Evolutionary conservation across 768 basidiomycete genomes (phyloP).

Genomic region (Antrodiella citrinella): DNA sequence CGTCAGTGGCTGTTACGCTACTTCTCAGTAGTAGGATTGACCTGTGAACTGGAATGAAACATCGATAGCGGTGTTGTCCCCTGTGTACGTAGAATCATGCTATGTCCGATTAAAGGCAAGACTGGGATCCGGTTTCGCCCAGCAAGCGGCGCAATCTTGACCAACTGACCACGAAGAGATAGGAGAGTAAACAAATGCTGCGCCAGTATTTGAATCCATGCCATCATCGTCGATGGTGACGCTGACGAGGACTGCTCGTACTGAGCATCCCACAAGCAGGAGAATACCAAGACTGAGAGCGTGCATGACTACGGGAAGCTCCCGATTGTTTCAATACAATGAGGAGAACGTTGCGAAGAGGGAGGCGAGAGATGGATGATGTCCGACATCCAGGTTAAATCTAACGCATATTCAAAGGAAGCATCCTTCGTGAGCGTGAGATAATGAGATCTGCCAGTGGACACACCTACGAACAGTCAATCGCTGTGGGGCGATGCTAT

Average conservation of each 20-base stretch:
- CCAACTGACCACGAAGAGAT: slow-evolving; percentile 25
- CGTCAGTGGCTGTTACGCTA: neutral
- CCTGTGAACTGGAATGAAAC: neutral
- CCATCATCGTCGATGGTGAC: slow-evolving; percentile 35
- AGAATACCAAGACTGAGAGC: too few species aligned
- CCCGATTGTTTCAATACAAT: too few species aligned
- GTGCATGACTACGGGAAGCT: too few species aligned
- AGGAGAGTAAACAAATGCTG: slow-evolving; percentile 26
- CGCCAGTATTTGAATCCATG: slow-evolving; percentile 24
- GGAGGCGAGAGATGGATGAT: too few species aligned
- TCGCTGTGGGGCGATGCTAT: too few species aligned
- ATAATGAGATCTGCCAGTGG: too few species aligned
- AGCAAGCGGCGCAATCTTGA: slow-evolving; percentile 20
- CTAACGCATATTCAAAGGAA: too few species aligned
- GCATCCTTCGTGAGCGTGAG: too few species aligned
- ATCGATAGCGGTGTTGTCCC: slow-evolving; percentile 5
- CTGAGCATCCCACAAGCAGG: too few species aligned
- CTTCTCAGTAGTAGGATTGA: neutral
- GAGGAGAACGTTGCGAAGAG: too few species aligned
- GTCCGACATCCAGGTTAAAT: too few species aligned
- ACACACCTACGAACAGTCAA: too few species aligned
- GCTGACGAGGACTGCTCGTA: slow-evolving; percentile 25
- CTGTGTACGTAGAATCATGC: slow-evolving; percentile 23
- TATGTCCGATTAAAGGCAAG: slow-evolving; percentile 23
- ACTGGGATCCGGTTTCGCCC: slow-evolving; percentile 16